Base-by-base conservation (phyloP, 176 grass and related monocot species). In the Eleusine indica region DNA sequence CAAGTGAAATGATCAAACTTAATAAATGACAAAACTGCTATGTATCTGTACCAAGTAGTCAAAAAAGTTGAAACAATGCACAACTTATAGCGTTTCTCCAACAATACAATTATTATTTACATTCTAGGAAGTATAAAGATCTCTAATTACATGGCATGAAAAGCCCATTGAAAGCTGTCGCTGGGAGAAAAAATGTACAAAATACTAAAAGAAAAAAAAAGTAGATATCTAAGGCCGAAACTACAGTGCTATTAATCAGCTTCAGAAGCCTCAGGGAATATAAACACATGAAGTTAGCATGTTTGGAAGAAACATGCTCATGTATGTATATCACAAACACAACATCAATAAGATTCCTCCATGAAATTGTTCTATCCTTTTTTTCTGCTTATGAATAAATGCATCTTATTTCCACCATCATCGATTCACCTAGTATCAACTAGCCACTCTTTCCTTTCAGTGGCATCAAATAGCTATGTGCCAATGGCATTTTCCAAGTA, bases 71-170 rank as follows among this genome's bases (percentile, higher is more conserved):
- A 66, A 78, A 57, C 39, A 67, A 19, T 74, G 35, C 32, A 70
- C 44, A 83, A 61, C 17, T 79, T 60, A 70, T 78, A 79, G 22
- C 61, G 83, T 5, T 83, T 81, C 60, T 83, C 30, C 70, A 86
- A 79, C 2, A 74, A 17, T 70, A 90, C 35, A 83, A 1, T 51
- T 75, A 86, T 54, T 35, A 52, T 87, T 82, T 86, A 90, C 88
- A 90, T 63, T 83, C 68, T 83, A 86, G 37, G 41, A 68, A 79
- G 52, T 57, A 79, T 86, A 40, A 57, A 49, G 8, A 70, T 74
- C 40, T 60, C 30, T 28, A 35, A 74, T 87, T 87, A 87, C 88
- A 90, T 79, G 64, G 62, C 38, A 83, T 79, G 54, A 64, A 90
- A 53, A 49, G 80, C 75, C 77, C 75, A 5, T 70, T 51, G 73